Conservation (phyloP, 2,329 filamentous ascomycete species). For the Domatiomyces catenatus region DNA sequence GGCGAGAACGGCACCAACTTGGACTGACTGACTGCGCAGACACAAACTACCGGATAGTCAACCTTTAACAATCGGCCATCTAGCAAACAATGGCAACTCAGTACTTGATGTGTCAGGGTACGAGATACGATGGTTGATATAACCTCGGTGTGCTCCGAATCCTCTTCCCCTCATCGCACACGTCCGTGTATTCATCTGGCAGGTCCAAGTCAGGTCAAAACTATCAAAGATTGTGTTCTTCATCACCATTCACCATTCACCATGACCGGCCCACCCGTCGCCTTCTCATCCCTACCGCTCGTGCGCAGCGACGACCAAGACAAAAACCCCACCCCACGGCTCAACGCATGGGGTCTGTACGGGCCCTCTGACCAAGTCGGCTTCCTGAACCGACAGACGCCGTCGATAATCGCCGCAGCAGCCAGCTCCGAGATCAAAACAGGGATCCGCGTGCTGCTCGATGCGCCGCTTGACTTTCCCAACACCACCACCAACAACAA, state of each 20-base stretch:
- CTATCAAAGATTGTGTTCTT: too few relatives aligned
- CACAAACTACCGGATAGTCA: too few relatives aligned
- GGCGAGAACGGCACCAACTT: too few relatives aligned
- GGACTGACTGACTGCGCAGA: too few relatives aligned
- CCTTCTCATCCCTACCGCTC: constrained; percentile 30
- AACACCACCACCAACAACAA: not conserved
- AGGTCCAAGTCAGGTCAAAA: too few relatives aligned
- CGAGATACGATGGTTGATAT: too few relatives aligned
- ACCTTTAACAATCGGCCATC: too few relatives aligned
- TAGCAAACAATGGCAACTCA: too few relatives aligned
- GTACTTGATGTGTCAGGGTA: too few relatives aligned
- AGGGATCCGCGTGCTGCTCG: constrained; percentile 17
- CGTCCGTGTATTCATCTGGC: too few relatives aligned
- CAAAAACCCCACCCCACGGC: constrained; percentile 27
- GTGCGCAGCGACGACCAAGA: constrained; percentile 17
- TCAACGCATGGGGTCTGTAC: constrained; percentile 43
- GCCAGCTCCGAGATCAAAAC: constrained; percentile 31
- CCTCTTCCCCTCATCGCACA: not conserved
- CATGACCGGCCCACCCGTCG: constrained; percentile 14
- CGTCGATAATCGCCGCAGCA: constrained; percentile 28
- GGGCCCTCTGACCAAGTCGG: constrained; percentile 38
- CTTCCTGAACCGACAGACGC: constrained; percentile 40
- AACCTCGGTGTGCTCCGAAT: too few relatives aligned
- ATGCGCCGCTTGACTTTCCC: constrained; percentile 26
- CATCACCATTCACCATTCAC: not conserved